These are phyloP conservation scores for Zygosaccharomyces siamensis DNA, from an alignment of 805 yeast species.

Conservation along the genomic window DNA sequence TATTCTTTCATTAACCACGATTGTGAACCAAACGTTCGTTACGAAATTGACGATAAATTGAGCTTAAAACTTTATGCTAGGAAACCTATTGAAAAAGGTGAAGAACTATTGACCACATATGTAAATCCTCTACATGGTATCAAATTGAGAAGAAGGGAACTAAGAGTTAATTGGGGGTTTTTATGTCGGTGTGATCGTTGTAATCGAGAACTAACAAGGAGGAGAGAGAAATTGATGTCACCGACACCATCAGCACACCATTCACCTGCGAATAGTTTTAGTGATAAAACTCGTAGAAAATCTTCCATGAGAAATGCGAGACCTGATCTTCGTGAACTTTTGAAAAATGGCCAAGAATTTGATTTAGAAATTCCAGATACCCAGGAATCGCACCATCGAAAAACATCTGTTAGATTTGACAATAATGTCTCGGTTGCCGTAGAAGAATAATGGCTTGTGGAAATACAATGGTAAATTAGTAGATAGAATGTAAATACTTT, in stretches of 20 bases:
- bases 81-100: conserved; percentile 54
- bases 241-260: not conserved
- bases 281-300: conserved; percentile 21
- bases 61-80: conserved; percentile 60
- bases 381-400: conserved; percentile 37
- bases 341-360: conserved; percentile 42
- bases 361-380: conserved; percentile 45
- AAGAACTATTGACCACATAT: conserved; percentile 65
- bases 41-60: conserved; percentile 39
- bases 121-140: conserved; percentile 62
- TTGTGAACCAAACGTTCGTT: conserved; percentile 67
- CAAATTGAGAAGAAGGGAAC: conserved; percentile 56
- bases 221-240: not conserved
- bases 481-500: not conserved
- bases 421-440: conserved; percentile 53
- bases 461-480: not conserved
- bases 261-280: not conserved
- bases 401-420: conserved; percentile 64
- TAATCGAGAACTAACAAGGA: conserved; percentile 42
- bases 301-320: conserved; percentile 33
- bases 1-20: conserved; percentile 73
- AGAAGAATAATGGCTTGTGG: conserved; percentile 23
- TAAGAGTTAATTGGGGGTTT: conserved; percentile 78
- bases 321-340: conserved; percentile 45
- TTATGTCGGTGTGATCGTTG: conserved; percentile 65